Evolutionary conservation across 306 rosid species (phyloP).

Genomic region (Psophocarpus tetragonolobus): DNA sequence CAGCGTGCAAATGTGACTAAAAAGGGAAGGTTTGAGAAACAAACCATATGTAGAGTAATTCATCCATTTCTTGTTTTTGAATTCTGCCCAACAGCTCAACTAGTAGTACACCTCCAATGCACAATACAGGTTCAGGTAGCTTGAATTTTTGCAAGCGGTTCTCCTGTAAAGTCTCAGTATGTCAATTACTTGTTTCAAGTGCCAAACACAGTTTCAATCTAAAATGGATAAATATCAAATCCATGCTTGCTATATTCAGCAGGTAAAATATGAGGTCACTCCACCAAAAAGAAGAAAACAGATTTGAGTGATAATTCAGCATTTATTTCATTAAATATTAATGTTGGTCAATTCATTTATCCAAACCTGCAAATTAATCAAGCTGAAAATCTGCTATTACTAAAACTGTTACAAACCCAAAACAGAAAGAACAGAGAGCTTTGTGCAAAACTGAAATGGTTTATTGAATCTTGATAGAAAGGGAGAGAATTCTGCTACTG

Average conservation of each 20-base stretch:
- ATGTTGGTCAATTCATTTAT: background rate
- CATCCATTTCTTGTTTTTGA: slow-evolving; percentile 53
- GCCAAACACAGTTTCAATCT: background rate
- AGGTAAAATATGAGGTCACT: background rate
- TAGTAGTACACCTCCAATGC: slow-evolving; percentile 58
- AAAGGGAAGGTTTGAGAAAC: slow-evolving; percentile 26
- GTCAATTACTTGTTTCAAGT: slow-evolving; percentile 9
- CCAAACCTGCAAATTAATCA: slow-evolving; percentile 2
- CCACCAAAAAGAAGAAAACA: background rate
- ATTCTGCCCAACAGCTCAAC: slow-evolving; percentile 71
- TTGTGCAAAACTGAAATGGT: background rate
- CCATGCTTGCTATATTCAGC: slow-evolving; percentile 12
- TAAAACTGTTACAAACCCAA: background rate
- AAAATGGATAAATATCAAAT: background rate
- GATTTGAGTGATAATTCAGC: slow-evolving; percentile 8
- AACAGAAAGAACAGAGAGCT: background rate
- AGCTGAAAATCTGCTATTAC: slow-evolving; percentile 1
- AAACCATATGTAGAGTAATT: slow-evolving; percentile 61
- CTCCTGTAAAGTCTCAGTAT: slow-evolving; percentile 44
- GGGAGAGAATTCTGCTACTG: background rate
- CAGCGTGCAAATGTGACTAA: background rate
- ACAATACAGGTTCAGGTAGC: slow-evolving; percentile 69
- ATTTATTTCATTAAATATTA: background rate
- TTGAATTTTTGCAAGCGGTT: slow-evolving; percentile 52
- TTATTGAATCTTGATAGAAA: background rate